These are phyloP conservation scores for Croton laevigatus DNA, from an alignment of 441 rosid species.

Conservation along the genomic window DNA sequence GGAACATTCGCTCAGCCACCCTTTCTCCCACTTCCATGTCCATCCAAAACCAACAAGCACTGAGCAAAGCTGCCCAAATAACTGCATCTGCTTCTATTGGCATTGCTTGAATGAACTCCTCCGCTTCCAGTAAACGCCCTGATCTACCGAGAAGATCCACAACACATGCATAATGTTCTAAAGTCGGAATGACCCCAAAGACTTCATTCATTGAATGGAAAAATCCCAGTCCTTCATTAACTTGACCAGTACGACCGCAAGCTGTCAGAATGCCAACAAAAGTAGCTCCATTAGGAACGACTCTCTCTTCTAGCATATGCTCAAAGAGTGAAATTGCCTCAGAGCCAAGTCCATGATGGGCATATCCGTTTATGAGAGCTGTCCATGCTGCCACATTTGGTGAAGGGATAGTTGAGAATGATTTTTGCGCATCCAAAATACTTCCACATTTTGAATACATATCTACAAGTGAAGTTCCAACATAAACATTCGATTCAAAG, in stretches of 20 bases:
- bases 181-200: slow-evolving; percentile 32
- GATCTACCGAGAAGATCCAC: slow-evolving; percentile 57
- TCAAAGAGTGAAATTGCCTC: slow-evolving; percentile 44
- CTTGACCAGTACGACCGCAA: slow-evolving; percentile 45
- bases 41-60: slow-evolving; percentile 49
- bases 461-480: slow-evolving; percentile 51
- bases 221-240: slow-evolving; percentile 41
- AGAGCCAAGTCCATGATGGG: slow-evolving; percentile 47
- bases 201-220: slow-evolving; percentile 36
- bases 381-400: slow-evolving; percentile 59
- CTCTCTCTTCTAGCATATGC: slow-evolving; percentile 29
- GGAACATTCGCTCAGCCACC: slow-evolving; percentile 41
- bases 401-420: slow-evolving; percentile 39
- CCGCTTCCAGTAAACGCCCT: slow-evolving; percentile 49
- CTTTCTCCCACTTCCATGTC: slow-evolving; percentile 52
- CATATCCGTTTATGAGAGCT: slow-evolving; percentile 50
- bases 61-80: slow-evolving; percentile 56
- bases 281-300: slow-evolving; percentile 45
- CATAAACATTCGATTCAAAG: slow-evolving; percentile 43
- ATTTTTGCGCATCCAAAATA: slow-evolving; percentile 38
- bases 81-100: slow-evolving; percentile 49
- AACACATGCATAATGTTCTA: slow-evolving; percentile 54
- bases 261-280: slow-evolving; percentile 53
- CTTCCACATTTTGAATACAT: slow-evolving; percentile 59
- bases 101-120: slow-evolving; percentile 47